Evolutionary conservation across 371 early-diverging fungal genomes (phyloP).

Genomic region (Nosema muscidifuracis): DNA sequence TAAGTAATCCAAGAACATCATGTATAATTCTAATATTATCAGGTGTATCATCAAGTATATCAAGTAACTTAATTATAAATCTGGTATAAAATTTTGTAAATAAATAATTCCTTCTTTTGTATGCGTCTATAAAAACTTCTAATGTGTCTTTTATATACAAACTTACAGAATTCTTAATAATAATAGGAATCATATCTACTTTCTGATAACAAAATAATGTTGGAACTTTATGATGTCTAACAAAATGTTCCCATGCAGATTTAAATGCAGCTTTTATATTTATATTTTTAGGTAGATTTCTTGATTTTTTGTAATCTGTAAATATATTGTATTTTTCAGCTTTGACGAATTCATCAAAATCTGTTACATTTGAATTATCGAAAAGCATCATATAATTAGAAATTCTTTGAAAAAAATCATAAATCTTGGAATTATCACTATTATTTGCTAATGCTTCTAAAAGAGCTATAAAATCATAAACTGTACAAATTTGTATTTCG

Average conservation of each 20-base stretch:
- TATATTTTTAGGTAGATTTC: background rate
- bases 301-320: slow-evolving; percentile 14
- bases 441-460: slow-evolving; percentile 59
- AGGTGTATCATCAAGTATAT: slow-evolving; percentile 30
- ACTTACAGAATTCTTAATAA: slow-evolving; percentile 24
- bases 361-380: slow-evolving; percentile 19
- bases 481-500: slow-evolving; percentile 51
- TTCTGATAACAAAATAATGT: slow-evolving; percentile 47
- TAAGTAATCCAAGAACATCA: slow-evolving; percentile 34
- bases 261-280: slow-evolving; percentile 49
- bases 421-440: slow-evolving; percentile 40
- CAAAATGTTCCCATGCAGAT: slow-evolving; percentile 55
- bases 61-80: slow-evolving; percentile 44
- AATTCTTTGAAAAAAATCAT: slow-evolving; percentile 53
- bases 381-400: slow-evolving; percentile 47
- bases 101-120: slow-evolving; percentile 45
- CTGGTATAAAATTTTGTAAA: slow-evolving; percentile 46
- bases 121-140: slow-evolving; percentile 50
- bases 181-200: slow-evolving; percentile 41
- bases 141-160: slow-evolving; percentile 35
- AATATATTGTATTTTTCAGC: slow-evolving; percentile 11
- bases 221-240: slow-evolving; percentile 34
- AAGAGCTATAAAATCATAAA: slow-evolving; percentile 63
- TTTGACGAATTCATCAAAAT: slow-evolving; percentile 45
- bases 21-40: slow-evolving; percentile 21